Evolutionary conservation across 805 yeast species (phyloP), one percentile per base, ranked within the genome.

Genomic region (Wickerhamiella hasegawae): DNA sequence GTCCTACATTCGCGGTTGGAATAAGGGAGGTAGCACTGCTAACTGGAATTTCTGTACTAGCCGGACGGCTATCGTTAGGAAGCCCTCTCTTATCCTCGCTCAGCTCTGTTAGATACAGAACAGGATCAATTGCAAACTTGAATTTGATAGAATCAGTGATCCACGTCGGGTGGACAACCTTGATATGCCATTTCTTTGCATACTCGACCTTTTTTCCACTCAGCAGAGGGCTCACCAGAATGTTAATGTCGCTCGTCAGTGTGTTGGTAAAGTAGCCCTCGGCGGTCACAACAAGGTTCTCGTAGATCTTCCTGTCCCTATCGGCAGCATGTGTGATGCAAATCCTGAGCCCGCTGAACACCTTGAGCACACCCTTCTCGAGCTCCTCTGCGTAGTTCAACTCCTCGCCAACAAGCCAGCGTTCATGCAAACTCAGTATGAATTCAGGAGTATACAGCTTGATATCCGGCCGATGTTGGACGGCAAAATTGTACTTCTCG

Each of bases 331-430:
- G 55, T 5, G 69, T 57, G 8, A 62, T 27, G 25, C 66, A 59
- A 4, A 68, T 43, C 5, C 45, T 40, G 29, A 60, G 38, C 18
- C 53, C 55, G 16, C 47, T 49, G 38, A 61, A 53, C 15, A 55
- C 47, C 18, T 31, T 29, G 12, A 53, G 43, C 18, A 20, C 31
- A 11, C 47, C 49, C 5, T 34, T 32, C 14, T 39, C 29, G 32
- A 57, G 41, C 33, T 45, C 54, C 15, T 37, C 33, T 21, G 41
- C 39, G 22, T 49, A 35, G 11, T 52, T 52, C 9, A 58, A 40
- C 32, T 63, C 68, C 17, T 61, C 64, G 22, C 76, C 79, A 17
- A 55, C 45, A 10, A 62, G 46, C 84, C 83, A 78, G 4, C 53
- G 52, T 12, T 58, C 56, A 44, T 73, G 63, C 9, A 73, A 43